Conservation (phyloP, 352 stramenopile species). For the Blastocystis sp. region DNA sequence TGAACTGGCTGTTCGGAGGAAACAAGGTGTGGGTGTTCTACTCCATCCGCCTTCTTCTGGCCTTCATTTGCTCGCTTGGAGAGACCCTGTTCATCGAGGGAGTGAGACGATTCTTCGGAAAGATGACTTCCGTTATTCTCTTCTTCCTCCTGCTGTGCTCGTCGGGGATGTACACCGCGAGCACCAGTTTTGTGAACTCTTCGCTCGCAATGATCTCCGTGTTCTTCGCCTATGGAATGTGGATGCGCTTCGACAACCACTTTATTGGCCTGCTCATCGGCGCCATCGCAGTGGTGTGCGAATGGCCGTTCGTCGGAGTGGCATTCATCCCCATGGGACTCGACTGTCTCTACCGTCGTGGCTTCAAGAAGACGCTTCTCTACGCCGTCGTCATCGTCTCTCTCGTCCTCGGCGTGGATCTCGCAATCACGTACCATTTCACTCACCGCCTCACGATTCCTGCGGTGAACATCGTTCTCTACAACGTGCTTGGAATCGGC, state of each 20-base stretch:
- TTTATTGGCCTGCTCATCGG: constrained; percentile 78
- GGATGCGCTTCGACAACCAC: constrained; percentile 77
- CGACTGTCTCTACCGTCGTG: constrained; percentile 77
- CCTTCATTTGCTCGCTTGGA: constrained; percentile 76
- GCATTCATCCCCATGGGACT: constrained; percentile 80
- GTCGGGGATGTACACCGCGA: constrained; percentile 81
- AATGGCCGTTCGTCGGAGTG: constrained; percentile 83
- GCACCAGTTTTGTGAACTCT: constrained; percentile 80
- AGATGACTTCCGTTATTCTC: constrained; percentile 77
- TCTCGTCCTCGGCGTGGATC: constrained; percentile 75
- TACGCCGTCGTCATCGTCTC: constrained; percentile 74
- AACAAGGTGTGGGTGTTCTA: constrained; percentile 80
- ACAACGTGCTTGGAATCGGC: constrained; percentile 80
- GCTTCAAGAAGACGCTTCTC: constrained; percentile 75
- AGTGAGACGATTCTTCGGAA: constrained; percentile 75
- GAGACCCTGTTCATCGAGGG: constrained; percentile 79
- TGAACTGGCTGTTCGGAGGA: constrained; percentile 34
- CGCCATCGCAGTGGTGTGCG: constrained; percentile 79
- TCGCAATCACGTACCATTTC: constrained; percentile 77
- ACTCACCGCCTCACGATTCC: constrained; percentile 78
- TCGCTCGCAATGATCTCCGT: constrained; percentile 81
- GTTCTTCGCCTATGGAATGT: constrained; percentile 78
- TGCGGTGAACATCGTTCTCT: constrained; percentile 81
- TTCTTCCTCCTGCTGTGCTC: constrained; percentile 79
- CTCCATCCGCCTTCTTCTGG: constrained; percentile 77